Base-by-base conservation (phyloP, 78 protist species). In the Isochrysis galbana region DNA sequence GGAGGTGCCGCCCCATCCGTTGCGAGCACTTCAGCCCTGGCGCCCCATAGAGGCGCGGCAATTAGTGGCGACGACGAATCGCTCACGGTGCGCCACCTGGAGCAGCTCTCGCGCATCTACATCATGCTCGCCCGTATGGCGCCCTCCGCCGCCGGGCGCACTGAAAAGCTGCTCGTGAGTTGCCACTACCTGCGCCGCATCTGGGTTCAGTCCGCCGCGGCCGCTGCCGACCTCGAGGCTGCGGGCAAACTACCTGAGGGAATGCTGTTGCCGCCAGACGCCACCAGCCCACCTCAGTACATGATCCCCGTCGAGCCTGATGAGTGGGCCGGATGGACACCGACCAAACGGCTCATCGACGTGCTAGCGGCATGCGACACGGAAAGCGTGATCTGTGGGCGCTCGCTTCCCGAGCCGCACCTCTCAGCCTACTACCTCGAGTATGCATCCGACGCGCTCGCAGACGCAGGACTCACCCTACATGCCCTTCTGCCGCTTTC, bases 41-140 rank as follows among this genome's bases (percentile, higher is more conserved):
- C 46, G 42, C 5, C 42, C n/a, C 32, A 25, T 17, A 42, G n/a
- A n/a, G 26, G 74, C 74, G 74, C 11, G 39, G 11, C 74, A n/a
- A 4, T n/a, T 11, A n/a, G 39, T 67, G 74, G 34, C 34, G 74
- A n/a, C 74, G 74, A 67, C 34, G 17, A 25, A 23, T 23, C 17
- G 21, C 87, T 78, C 32, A 1, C 44, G 23, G 87, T 78, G 87
- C 48, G 21, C 34, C 87, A 78, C 22, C 42, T 26, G 21, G 87
- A 78, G 87, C 48, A 36, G 51, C 87, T 78, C 34, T 2, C 46
- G 46, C 87, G 87, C 87, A 42, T 78, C 34, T 78, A 78, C 48
- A 2, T 23, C 34, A 78, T 78, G 87, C 46, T 21, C 34, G 47
- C 87, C 25, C 5, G 2, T 21, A 78, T 78, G 87, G 87, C 87